Evolutionary conservation across 106 monocot species (phyloP).

Genomic region (Platanthera zijinensis): DNA sequence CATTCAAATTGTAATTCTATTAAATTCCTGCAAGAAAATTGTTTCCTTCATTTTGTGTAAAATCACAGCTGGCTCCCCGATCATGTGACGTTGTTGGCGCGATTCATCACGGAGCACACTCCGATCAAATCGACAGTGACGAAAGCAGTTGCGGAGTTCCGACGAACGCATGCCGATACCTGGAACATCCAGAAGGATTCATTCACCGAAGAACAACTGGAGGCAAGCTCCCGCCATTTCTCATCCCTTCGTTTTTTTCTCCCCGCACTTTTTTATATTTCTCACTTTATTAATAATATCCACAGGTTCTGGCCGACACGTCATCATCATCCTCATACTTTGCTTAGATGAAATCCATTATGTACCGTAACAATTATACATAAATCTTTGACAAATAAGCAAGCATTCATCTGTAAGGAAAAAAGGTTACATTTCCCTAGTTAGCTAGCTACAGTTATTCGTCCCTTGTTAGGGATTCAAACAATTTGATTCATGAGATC

Average conservation of each 20-base stretch:
- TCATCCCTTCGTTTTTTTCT: not conserved
- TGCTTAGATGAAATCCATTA: constrained; percentile 28
- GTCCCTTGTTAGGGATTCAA: not conserved
- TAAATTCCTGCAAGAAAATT: not conserved
- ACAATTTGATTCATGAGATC: constrained; percentile 57
- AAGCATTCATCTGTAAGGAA: not conserved
- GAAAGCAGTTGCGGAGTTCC: constrained; percentile 94
- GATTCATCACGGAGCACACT: constrained; percentile 76
- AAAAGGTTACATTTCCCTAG: not conserved
- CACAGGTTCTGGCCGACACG: constrained; percentile 87
- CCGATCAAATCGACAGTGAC: constrained; percentile 83
- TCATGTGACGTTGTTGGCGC: constrained; percentile 86
- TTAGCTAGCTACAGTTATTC: not conserved
- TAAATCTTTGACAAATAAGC: not conserved
- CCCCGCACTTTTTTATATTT: not conserved
- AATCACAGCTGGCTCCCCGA: constrained; percentile 85
- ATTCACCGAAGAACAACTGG: constrained; percentile 90
- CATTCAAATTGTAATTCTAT: not conserved
- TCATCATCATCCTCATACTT: constrained; percentile 93
- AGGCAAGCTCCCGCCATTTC: constrained; percentile 43
- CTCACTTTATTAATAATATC: not conserved
- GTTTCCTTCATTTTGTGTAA: not conserved
- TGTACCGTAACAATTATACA: not conserved
- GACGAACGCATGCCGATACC: constrained; percentile 96
- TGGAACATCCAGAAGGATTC: constrained; percentile 90